A percentile compares a stretch with the other conserved stretches of the same genome.
Evolutionary conservation across 345 rosid species (phyloP).

Genomic region (Laguncularia racemosa): DNA sequence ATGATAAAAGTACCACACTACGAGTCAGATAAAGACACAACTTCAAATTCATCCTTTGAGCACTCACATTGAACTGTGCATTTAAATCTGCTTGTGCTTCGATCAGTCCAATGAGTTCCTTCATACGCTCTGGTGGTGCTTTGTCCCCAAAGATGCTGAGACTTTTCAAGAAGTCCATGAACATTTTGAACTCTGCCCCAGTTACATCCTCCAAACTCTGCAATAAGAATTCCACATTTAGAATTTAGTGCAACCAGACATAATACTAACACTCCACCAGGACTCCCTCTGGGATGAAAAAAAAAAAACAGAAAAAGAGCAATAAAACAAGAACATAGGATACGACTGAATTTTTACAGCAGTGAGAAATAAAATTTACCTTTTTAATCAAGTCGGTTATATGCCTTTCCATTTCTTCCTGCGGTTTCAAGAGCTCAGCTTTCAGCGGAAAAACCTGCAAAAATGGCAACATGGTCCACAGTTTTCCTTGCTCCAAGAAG

Average conservation of each 20-base stretch:
- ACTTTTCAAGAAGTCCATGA: constrained; percentile 89
- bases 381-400: constrained; percentile 88
- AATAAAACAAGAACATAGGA: background rate
- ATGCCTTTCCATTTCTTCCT: constrained; percentile 94
- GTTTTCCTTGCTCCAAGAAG: too few species aligned
- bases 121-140: constrained; percentile 92
- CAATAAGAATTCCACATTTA: constrained; percentile 10
- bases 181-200: constrained; percentile 96
- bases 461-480: background rate
- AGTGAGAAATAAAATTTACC: constrained; percentile 16
- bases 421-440: constrained; percentile 87
- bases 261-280: background rate
- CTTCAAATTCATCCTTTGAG: background rate
- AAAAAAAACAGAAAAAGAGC: background rate
- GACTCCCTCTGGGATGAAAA: background rate
- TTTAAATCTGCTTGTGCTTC: constrained; percentile 98
- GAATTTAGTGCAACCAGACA: constrained; percentile 1
- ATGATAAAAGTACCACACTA: too few species aligned
- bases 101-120: constrained; percentile 76
- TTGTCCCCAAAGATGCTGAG: constrained; percentile 89
- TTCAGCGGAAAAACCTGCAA: constrained; percentile 83
- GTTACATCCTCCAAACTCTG: constrained; percentile 97
- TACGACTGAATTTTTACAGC: background rate
- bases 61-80: constrained; percentile 77
- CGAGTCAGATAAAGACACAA: too few species aligned